Evolutionary conservation across 148 eudicot species (phyloP), one percentile per base, ranked within the genome.

Genomic region (Vaccinium macrocarpon): DNA sequence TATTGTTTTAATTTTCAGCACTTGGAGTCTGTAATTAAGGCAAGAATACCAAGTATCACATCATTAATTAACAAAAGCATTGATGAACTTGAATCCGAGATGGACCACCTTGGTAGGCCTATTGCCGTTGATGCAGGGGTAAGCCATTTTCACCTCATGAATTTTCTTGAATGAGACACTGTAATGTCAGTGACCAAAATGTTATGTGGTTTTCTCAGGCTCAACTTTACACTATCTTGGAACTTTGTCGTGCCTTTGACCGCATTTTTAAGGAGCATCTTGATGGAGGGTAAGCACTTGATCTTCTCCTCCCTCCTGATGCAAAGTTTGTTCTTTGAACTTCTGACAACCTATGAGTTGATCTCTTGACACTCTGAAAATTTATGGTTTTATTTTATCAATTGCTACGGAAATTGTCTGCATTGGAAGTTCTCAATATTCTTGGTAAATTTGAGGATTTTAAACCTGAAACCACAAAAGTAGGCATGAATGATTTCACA

Each of bases 111-210:
- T 84, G 99, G 99, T 78, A 91, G 97, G 90, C 98, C 99, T 62
- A 74, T 96, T 88, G 97, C 90, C 78, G 97, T 88, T 50, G 99
- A 96, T 87, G 99, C 94, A 19, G 99, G 99, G 91, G 99, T 96
- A 82, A 91, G 95, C 83, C n/a, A 38, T 62, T 72, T 81, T 80
- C 76, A 42, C 68, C 29, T 68, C 35, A 4, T 74, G 8, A 51
- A 76, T 56, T 35, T 68, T 85, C 27, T 13, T 76, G 14, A 81
- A 50, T 75, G 74, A 49, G 79, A 57, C 75, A 76, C 4, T 59
- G 64, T 48, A 25, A 76, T 57, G 56, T 73, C 4, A 71, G 53
- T 56, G 59, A 85, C 59, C 84, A 23, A 59, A 49, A 53, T 74
- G 73, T 75, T 78, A n/a, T 81, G 23, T 87, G 42, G 5, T 68